Evolutionary conservation across 2,329 filamentous ascomycete genomes (phyloP), one percentile per base, ranked within the genome.

Genomic region (Fusarium sp.): DNA sequence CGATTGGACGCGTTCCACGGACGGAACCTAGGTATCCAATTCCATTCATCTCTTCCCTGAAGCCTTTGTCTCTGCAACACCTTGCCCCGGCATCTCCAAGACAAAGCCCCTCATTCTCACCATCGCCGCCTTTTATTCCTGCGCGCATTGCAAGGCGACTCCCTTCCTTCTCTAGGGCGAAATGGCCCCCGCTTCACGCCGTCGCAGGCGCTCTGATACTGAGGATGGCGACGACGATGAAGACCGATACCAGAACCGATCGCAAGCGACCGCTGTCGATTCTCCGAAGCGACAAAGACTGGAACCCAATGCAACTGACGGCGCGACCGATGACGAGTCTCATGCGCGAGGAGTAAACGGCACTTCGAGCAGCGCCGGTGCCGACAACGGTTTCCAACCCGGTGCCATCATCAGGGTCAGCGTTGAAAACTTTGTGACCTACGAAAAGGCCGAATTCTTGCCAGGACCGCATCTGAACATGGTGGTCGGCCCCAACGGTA

Each of bases 401-500:
- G 96, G 96, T 13, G 93, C 96, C 11, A 97, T 99, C 76, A 91
- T 98, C 58, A 91, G 95, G 38, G 94, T 99, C 57, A 93, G 91
- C 76, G 88, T 98, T 52, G 89, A 89, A 58, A 94, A 98, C 82
- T 99, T 99, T 77, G 94, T 99, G 64, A 99, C 96, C 0, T 99
- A 99, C 83, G 95, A 94, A 59, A 91, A 92, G 62, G 96, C 95
- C 64, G 95, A 98, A 74, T 98, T 98, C 82, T 90, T 93, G 67
- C 94, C 95, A 14, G 96, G 96, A 0, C 96, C 96, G 1, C 96
- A 94, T 80, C 83, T 99, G 79, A 99, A 99, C 81, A 98, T 99
- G 96, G 92, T 99, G 62, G 98, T 99, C 76, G 96, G 96, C 0
- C 96, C 96, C n/a, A 99, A 99, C 79, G 96, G 96, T 37, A 98